Evolutionary conservation across 306 rosid genomes (phyloP), one percentile per base, ranked within the genome.

Genomic region (Mucuna pruriens): DNA sequence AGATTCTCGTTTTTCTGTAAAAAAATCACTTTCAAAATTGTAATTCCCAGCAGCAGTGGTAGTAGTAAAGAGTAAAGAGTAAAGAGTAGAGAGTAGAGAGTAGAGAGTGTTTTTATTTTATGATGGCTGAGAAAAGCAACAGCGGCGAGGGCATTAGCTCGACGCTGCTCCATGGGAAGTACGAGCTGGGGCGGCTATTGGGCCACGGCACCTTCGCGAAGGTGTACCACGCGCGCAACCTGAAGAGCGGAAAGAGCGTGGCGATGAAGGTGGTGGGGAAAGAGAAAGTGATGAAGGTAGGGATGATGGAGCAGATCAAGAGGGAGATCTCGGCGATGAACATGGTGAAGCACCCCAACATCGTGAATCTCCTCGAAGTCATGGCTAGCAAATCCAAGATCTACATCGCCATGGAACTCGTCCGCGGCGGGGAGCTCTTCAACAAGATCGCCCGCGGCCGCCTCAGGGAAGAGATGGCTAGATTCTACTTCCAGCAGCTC

Each of bases 141-240:
- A 19, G 31, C 26, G 79, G 48, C 48, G 88, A 86, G 5, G 62
- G 48, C 8, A 39, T 39, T 39, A 6, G 52, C 31, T 81, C 94
- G 1, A 25, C 84, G 1, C 9, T 93, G 51, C 97, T 93, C 10
- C 91, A 90, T 10, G 97, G 97, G 0, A 93, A 93, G 76, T 93
- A 91, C 85, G 98, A 94, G 73, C 86, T 94, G 2, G 98, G 98
- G 1, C 90, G 97, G 1, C 62, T 94, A 26, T 71, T 94, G 10
- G 98, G 98, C 2, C 97, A 91, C n/a, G 98, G 98, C 0, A 88
- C 98, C 0, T 94, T 94, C 55, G 98, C 97, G 0, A 94, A 91
- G 86, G 98, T 94, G 5, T 94, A 91, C 77, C 92, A 88, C 33
- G 93, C 94, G 2, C 61, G 81, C 67, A 85, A 91, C 68, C 45